Conservation (phyloP, 2,329 filamentous ascomycete genomes). For the Epichloe hybrida region DNA sequence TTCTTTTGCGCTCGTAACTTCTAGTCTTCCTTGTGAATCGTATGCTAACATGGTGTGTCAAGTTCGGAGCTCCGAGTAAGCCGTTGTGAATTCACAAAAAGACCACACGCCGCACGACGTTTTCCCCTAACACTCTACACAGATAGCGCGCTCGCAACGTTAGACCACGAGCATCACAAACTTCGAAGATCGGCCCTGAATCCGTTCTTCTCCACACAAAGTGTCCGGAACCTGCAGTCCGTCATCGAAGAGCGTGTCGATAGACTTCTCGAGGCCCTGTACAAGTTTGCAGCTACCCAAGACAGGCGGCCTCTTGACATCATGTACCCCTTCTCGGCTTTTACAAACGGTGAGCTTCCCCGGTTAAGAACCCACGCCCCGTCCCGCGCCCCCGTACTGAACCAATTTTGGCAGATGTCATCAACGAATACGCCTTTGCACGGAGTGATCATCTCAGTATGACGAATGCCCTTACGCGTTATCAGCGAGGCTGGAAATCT, state of each 20-base stretch:
- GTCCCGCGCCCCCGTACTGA: background rate
- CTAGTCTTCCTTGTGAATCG: background rate
- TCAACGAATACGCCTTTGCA: slow-evolving; percentile 27
- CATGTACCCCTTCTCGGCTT: slow-evolving; percentile 25
- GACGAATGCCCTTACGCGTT: background rate
- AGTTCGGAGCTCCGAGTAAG: slow-evolving; percentile 23
- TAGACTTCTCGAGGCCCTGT: slow-evolving; percentile 18
- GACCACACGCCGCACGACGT: background rate
- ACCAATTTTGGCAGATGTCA: slow-evolving; percentile 17
- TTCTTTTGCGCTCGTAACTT: too few relatives aligned
- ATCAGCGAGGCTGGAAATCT: background rate
- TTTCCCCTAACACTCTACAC: slow-evolving; percentile 1
- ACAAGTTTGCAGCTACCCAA: slow-evolving; percentile 14
- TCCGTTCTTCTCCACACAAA: slow-evolving; percentile 25
- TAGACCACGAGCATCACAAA: slow-evolving; percentile 21
- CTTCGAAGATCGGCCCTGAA: slow-evolving; percentile 21
- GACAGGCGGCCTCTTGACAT: slow-evolving; percentile 18
- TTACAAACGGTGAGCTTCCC: slow-evolving; percentile 20
- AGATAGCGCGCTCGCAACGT: slow-evolving; percentile 22
- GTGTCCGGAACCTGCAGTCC: slow-evolving; percentile 23
- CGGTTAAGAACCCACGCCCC: background rate
- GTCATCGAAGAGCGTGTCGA: slow-evolving; percentile 23
- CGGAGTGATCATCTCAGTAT: slow-evolving; percentile 19
- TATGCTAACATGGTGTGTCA: background rate
- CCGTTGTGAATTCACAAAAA: background rate